phyloP scores from a whole-genome alignment of 495 filamentous ascomycete species.

The Neurospora sp. region DNA sequence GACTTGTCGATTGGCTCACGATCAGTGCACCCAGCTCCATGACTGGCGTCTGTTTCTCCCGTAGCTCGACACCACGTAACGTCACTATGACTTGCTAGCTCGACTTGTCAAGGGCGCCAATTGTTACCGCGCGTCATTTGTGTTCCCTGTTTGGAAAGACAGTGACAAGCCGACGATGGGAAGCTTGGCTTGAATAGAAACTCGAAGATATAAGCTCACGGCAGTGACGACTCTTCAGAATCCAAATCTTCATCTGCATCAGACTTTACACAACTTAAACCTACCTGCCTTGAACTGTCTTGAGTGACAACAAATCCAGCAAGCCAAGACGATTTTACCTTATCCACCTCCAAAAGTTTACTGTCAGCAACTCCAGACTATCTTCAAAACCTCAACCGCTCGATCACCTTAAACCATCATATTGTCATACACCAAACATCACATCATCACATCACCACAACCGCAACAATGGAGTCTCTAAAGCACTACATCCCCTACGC shows the following conservation, averaged over 20 bases:
- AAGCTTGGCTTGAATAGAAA: background rate
- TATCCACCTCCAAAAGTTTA: no score
- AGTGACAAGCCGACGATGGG: background rate
- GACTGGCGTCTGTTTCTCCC: background rate
- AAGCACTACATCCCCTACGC: conserved; percentile 46
- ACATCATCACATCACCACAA: background rate
- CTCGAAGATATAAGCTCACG: background rate
- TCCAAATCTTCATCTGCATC: background rate
- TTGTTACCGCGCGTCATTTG: background rate
- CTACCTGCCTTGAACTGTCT: background rate
- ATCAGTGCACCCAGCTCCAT: background rate
- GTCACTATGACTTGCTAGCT: background rate
- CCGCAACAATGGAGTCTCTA: conserved; percentile 1
- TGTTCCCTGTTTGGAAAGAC: background rate
- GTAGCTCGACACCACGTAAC: background rate
- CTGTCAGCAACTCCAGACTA: background rate
- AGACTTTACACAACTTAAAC: background rate
- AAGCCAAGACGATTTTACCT: no score
- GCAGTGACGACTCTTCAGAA: background rate
- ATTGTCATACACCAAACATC: background rate
- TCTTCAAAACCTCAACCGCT: background rate
- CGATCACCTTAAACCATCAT: background rate
- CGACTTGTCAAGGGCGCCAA: background rate
- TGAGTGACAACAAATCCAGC: background rate
- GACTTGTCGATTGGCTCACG: background rate